A percentile compares a stretch with the other conserved stretches of the same genome.
phyloP scores from a whole-genome alignment of 78 protist species.

The Guillardia theta region DNA sequence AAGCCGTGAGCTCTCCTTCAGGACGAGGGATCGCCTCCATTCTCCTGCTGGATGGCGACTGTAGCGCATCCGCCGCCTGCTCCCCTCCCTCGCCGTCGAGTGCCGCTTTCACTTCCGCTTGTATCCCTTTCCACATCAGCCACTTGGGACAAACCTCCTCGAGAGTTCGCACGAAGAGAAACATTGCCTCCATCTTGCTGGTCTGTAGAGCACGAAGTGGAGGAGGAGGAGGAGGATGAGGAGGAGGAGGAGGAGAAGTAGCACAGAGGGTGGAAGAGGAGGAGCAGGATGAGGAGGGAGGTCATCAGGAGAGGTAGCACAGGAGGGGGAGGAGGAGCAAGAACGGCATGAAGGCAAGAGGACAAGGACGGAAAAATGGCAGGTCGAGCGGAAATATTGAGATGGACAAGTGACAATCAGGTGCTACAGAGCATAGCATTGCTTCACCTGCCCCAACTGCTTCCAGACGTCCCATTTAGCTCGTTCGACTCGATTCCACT shows the following conservation, averaged over 20 bases:
- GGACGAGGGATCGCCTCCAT: too few species aligned
- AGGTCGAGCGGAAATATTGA: not conserved
- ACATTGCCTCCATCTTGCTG: not conserved
- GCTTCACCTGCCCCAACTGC: not conserved
- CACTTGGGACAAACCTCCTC: not conserved
- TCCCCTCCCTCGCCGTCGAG: not conserved
- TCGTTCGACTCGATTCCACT: not conserved
- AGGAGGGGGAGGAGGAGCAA: not conserved
- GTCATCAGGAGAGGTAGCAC: not conserved
- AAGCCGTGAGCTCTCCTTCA: not conserved
- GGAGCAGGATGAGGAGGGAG: not conserved
- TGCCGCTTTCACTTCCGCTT: not conserved
- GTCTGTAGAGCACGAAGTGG: not conserved
- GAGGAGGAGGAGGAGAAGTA: not conserved
- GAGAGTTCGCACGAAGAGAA: not conserved
- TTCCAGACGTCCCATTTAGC: not conserved
- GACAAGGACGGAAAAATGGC: not conserved
- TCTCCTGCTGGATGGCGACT: not conserved
- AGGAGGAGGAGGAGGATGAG: not conserved
- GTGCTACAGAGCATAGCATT: not conserved
- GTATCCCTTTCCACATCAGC: not conserved
- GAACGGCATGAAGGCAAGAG: not conserved
- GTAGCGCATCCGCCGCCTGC: not conserved
- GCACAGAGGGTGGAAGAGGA: not conserved
- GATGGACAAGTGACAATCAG: not conserved